Evolutionary conservation across 441 rosid species (phyloP), one percentile per base, ranked within the genome.

Genomic region (Adansonia madagascariensis): DNA sequence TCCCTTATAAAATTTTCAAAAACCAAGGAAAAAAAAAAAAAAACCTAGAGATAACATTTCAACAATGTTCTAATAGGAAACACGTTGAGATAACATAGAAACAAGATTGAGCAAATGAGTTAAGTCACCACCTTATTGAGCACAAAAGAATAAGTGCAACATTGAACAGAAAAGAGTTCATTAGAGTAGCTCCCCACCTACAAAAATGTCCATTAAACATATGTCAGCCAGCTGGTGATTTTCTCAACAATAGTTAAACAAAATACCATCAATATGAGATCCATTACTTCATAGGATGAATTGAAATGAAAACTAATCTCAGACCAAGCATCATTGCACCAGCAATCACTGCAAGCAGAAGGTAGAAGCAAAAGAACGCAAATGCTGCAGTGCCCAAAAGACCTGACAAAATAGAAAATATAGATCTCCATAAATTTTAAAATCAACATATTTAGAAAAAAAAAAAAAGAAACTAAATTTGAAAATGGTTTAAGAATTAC

Each of bases 271-370:
- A 75, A 59, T 18, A 60, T 31, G 55, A 55, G 52, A 73, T 65
- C 17, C 67, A 76, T 85, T 95, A 97, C 98, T 97, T 97, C 99
- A 97, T 97, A 8, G 99, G 98, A 86, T 97, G 98, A 76, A 97
- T 94, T 6, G 99, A 93, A 57, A 97, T 87, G 86, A 97, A 97
- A 82, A 94, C 90, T 83, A 97, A 82, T 95, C 93, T 94, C 82
- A 97, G 86, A 31, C 99, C 98, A 80, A 97, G 86, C 99, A 97
- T 92, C 99, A 94, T 94, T 75, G 98, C 98, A 76, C 99, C 99
- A 76, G 99, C 98, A 67, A 97, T 87, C 75, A 97, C 99, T 60
- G 99, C 98, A 78, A 97, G 94, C 71, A 97, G 87, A 59, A 97
- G 98, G 86, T 97, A 97, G 90, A 94, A 93, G 90, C 99, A 97